Percentiles rank a stretch among this genome's conserved stretches.
phyloP scores from a whole-genome alignment of 2,329 filamentous ascomycete genomes.

The Cladophialophora exuberans region DNA sequence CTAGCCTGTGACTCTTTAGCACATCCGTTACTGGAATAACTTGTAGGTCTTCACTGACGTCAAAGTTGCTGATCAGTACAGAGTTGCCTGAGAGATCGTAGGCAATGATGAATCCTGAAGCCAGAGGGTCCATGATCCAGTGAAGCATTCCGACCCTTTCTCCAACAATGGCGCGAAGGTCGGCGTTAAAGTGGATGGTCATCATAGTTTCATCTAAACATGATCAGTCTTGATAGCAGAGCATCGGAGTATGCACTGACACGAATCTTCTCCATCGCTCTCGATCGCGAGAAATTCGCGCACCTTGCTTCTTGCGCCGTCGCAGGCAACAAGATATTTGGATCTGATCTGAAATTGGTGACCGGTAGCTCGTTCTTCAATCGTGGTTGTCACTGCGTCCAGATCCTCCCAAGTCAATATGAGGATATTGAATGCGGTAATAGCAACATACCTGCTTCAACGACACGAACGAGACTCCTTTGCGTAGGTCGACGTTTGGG shows the following conservation, averaged over 20 bases:
- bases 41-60: conserved; percentile 38
- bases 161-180: conserved; percentile 44
- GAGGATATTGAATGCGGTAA: neutral
- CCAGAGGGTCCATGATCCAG: conserved; percentile 49
- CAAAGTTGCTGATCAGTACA: conserved; percentile 51
- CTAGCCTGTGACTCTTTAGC: conserved; percentile 31
- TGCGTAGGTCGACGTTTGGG: conserved; percentile 18
- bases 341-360: conserved; percentile 20
- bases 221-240: conserved; percentile 6
- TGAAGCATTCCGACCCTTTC: conserved; percentile 49
- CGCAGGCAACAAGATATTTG: conserved; percentile 22
- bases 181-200: conserved; percentile 51
- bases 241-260: conserved; percentile 35
- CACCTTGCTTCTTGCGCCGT: conserved; percentile 25
- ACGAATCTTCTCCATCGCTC: conserved; percentile 49
- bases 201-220: conserved; percentile 49
- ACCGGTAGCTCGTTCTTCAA: conserved; percentile 21
- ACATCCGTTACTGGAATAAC: neutral
- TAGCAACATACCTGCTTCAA: conserved; percentile 37
- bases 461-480: conserved; percentile 38
- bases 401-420: conserved; percentile 36
- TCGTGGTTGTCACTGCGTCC: conserved; percentile 29
- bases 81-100: conserved; percentile 48
- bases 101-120: conserved; percentile 50
- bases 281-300: conserved; percentile 35